Evolutionary conservation across 176 grass and related monocot species (phyloP).

Genomic region (Eleusine coracana): DNA sequence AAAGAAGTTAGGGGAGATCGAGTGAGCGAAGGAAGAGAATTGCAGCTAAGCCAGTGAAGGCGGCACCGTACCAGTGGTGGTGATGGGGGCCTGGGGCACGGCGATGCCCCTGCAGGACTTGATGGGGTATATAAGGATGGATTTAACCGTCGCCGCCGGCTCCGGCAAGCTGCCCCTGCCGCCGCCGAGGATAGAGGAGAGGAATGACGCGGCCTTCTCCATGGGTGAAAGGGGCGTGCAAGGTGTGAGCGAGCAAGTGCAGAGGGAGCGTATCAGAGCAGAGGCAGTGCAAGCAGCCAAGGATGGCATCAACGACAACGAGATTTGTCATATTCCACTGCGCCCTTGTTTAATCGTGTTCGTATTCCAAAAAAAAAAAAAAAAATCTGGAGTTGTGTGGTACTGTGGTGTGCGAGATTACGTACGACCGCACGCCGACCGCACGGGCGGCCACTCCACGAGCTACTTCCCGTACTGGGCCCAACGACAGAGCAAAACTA

Average conservation of each 20-base stretch:
- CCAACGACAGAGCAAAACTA: too few relatives aligned
- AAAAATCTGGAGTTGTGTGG: not conserved
- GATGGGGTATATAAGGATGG: conserved; percentile 81
- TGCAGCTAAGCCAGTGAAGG: not conserved
- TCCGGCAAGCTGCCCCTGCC: conserved; percentile 10
- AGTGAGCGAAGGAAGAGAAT: not conserved
- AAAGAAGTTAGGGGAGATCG: not conserved
- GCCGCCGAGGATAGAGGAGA: conserved; percentile 64
- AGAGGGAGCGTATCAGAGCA: not conserved
- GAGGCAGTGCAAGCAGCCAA: not conserved
- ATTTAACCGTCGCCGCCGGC: conserved; percentile 48
- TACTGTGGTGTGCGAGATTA: not conserved
- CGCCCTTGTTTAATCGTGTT: not conserved
- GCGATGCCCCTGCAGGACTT: conserved; percentile 84
- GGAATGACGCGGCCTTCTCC: conserved; percentile 58
- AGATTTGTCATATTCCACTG: not conserved
- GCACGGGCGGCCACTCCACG: not conserved
- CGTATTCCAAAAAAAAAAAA: not conserved
- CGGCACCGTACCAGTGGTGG: conserved; percentile 54
- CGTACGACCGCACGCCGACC: not conserved
- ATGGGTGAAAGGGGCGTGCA: not conserved
- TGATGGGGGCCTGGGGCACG: conserved; percentile 70
- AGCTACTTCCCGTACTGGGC: too few relatives aligned
- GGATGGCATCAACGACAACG: not conserved
- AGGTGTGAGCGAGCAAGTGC: not conserved